Evolutionary conservation across 768 basidiomycete species (phyloP).

Genomic region (Mycena amicta): DNA sequence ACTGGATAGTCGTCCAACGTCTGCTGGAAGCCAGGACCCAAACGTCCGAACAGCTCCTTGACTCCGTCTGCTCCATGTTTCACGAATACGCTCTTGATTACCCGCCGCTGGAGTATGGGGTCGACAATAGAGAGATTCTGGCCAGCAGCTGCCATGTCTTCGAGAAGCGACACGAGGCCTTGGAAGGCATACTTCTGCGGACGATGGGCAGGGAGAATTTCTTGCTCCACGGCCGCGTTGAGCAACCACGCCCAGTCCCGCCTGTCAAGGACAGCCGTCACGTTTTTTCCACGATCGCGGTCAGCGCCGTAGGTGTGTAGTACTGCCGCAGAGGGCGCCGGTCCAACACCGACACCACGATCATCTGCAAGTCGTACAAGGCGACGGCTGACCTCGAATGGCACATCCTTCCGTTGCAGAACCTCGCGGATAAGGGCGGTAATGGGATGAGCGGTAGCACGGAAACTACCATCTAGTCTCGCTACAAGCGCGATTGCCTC

Average conservation of each 20-base stretch:
- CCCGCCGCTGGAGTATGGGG: constrained; percentile 25
- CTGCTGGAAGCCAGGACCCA: constrained; percentile 35
- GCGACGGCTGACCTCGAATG: constrained; percentile 33
- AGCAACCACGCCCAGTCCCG: constrained; percentile 53
- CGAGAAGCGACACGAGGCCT: constrained; percentile 46
- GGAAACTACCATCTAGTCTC: constrained; percentile 13
- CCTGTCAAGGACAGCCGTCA: constrained; percentile 27
- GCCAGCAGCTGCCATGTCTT: constrained; percentile 37
- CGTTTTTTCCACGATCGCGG: constrained; percentile 21
- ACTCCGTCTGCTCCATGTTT: constrained; percentile 30
- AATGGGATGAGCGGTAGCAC: not conserved
- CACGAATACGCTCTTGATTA: constrained; percentile 29
- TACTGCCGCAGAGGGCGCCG: constrained; percentile 39
- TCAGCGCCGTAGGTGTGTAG: constrained; percentile 48
- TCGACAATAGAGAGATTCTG: constrained; percentile 35
- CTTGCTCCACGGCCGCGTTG: constrained; percentile 41
- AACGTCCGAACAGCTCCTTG: constrained; percentile 27
- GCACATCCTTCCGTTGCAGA: constrained; percentile 8
- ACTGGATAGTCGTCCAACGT: constrained; percentile 23
- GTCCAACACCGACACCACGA: constrained; percentile 36
- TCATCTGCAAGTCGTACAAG: constrained; percentile 36
- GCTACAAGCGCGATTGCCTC: constrained; percentile 25
- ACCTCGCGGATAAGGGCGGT: not conserved
- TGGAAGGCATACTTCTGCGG: constrained; percentile 35
- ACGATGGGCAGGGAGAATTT: constrained; percentile 32